Evolutionary conservation across 2,329 filamentous ascomycete species (phyloP).

Genomic region (Calonectria pteridis): DNA sequence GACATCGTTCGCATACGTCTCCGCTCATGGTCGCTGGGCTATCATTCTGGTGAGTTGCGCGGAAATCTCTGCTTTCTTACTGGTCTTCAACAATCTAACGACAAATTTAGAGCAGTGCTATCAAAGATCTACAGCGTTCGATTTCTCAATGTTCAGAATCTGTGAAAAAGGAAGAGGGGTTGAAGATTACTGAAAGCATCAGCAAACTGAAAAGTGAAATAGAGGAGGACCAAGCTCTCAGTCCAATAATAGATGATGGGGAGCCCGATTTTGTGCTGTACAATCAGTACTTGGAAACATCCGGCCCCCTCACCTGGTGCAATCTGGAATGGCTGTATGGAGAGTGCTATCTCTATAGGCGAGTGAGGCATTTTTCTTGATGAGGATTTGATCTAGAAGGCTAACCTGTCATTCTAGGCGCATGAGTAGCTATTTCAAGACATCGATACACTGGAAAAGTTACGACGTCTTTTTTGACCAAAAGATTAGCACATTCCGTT

Average conservation of each 20-base stretch:
- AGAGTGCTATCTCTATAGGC: slow-evolving; percentile 3
- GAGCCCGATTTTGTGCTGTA: neutral
- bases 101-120: neutral
- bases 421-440: neutral
- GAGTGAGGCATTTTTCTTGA: neutral
- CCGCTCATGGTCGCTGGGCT: slow-evolving; percentile 1
- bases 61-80: neutral
- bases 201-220: neutral
- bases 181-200: neutral
- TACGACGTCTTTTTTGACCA: neutral
- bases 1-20: neutral
- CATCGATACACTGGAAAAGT: neutral
- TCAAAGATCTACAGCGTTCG: neutral
- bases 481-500: neutral
- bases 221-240: neutral
- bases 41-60: neutral
- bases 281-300: neutral
- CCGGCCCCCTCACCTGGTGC: neutral
- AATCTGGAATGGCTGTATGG: neutral
- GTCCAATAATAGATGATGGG: neutral
- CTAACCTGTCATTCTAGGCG: neutral
- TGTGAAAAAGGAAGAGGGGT: neutral
- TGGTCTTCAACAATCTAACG: neutral
- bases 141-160: neutral
- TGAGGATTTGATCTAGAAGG: neutral